Percentiles rank a stretch among this genome's conserved stretches.
phyloP scores from a whole-genome alignment of 306 rosid genomes.

The Abrus precatorius region DNA sequence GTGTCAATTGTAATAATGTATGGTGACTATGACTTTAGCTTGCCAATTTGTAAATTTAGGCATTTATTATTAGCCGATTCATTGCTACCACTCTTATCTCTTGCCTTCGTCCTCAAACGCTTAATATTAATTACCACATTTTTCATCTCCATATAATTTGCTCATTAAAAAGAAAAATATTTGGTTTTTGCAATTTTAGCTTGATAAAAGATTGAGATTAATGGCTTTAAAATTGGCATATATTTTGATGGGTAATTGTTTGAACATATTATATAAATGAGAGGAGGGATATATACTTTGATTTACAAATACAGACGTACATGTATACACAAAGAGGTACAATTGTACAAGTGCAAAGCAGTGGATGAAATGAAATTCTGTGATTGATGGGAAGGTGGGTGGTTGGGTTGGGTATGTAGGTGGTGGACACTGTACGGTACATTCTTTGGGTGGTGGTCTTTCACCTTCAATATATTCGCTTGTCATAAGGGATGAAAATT shows the following conservation, averaged over 20 bases:
- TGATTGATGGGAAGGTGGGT: conserved; percentile 45
- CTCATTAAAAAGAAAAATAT: not conserved
- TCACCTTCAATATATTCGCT: conserved; percentile 64
- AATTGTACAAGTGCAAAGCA: conserved; percentile 9
- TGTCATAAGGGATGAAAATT: conserved; percentile 52
- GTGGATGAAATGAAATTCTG: conserved; percentile 41
- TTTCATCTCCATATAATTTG: not conserved
- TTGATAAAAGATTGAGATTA: not conserved
- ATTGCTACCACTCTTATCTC: not conserved
- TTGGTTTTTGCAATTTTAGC: not conserved
- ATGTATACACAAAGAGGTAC: not conserved
- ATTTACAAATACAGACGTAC: not conserved
- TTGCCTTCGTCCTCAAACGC: not conserved
- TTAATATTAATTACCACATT: not conserved
- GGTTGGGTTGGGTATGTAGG: conserved; percentile 46
- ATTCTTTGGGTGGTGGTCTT: conserved; percentile 52
- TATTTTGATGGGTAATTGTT: not conserved
- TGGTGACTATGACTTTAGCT: conserved; percentile 1
- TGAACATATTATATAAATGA: not conserved
- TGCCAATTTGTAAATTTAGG: not conserved
- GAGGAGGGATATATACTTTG: not conserved
- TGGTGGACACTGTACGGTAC: conserved; percentile 46
- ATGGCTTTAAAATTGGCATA: not conserved
- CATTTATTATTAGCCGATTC: not conserved
- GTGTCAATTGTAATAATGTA: conserved; percentile 47